phyloP scores from a whole-genome alignment of 2,329 filamentous ascomycete species.

The Colletotrichum aenigma region DNA sequence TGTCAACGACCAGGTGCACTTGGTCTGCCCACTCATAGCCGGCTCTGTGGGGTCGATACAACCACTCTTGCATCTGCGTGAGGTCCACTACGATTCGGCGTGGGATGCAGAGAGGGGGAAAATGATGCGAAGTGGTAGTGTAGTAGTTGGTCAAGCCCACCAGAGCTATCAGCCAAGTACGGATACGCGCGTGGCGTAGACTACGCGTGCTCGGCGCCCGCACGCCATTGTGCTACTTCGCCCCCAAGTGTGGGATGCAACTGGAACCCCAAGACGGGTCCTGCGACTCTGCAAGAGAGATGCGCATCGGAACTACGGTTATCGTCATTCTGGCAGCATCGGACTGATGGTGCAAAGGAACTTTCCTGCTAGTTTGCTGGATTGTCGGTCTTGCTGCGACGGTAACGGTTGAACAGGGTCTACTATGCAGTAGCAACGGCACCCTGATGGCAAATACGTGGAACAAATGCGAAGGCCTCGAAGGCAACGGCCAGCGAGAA shows the following conservation, averaged over 20 bases:
- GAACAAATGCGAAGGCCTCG: neutral
- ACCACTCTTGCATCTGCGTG: neutral
- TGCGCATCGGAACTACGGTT: neutral
- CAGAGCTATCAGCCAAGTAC: neutral
- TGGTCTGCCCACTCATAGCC: neutral
- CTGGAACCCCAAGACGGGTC: neutral
- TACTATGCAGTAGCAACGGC: neutral
- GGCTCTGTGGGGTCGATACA: neutral
- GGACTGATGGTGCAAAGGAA: neutral
- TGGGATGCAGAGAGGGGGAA: neutral
- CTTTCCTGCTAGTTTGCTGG: neutral
- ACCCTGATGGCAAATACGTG: neutral
- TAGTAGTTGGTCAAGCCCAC: neutral
- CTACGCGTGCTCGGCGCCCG: constrained; percentile 11
- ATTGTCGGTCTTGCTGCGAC: neutral
- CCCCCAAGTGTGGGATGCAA: neutral
- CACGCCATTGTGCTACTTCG: constrained; percentile 3
- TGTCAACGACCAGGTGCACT: neutral
- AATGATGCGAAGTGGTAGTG: neutral
- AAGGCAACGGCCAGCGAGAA: neutral
- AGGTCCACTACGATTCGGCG: constrained; percentile 1
- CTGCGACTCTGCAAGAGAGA: neutral
- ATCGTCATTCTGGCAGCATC: neutral
- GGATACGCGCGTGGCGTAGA: neutral
- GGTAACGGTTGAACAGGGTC: neutral